Evolutionary conservation across 306 rosid genomes (phyloP).

Genomic region (Clitoria ternatea): DNA sequence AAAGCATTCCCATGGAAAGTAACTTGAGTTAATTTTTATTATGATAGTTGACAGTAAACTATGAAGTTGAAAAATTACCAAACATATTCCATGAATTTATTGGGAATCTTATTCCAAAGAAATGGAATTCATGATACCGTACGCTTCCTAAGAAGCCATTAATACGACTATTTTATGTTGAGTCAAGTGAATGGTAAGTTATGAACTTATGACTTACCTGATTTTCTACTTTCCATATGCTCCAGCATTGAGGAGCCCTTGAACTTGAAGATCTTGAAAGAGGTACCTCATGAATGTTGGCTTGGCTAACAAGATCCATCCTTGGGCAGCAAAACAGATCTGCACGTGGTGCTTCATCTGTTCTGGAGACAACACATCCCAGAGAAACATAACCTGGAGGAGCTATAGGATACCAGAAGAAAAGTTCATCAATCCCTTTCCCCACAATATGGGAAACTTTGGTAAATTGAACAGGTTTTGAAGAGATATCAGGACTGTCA

Average conservation of each 20-base stretch:
- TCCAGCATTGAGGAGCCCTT: constrained; percentile 83
- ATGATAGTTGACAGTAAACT: too few species aligned
- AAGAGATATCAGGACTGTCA: constrained; percentile 78
- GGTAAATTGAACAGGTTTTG: constrained; percentile 90
- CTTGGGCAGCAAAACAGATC: constrained; percentile 86
- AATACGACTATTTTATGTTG: background rate
- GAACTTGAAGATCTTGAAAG: constrained; percentile 83
- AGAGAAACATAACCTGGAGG: constrained; percentile 99
- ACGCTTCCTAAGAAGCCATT: constrained; percentile 6
- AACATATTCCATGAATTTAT: too few species aligned
- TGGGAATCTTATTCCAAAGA: too few species aligned
- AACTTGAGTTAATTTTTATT: too few species aligned
- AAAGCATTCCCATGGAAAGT: too few species aligned
- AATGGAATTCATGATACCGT: too few species aligned
- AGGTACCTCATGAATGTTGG: constrained; percentile 75
- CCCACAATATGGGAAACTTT: constrained; percentile 76
- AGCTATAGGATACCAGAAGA: constrained; percentile 95
- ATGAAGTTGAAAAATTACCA: too few species aligned
- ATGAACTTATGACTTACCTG: constrained; percentile 48
- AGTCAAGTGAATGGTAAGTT: constrained; percentile 5
- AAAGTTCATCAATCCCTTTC: constrained; percentile 83
- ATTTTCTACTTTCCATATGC: constrained; percentile 97
- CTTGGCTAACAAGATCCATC: constrained; percentile 97
- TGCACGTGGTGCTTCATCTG: constrained; percentile 68
- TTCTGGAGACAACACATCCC: constrained; percentile 83